A percentile compares a stretch with the other conserved stretches of the same genome.
phyloP scores from a whole-genome alignment of 1,284 basidiomycete species.

The Malassezia furfur region DNA sequence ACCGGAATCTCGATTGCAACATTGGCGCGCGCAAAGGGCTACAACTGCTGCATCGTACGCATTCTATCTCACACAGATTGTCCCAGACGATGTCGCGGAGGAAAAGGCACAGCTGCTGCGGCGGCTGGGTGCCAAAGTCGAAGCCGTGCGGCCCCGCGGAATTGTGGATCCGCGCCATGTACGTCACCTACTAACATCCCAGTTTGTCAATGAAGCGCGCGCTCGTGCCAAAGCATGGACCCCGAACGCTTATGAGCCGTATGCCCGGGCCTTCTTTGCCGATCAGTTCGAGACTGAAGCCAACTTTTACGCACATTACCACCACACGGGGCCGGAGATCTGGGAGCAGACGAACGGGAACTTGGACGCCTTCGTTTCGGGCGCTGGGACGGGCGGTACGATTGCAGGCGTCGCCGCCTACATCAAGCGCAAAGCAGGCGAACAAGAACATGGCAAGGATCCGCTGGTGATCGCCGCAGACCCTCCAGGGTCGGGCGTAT shows the following conservation, averaged over 20 bases:
- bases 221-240: conserved; percentile 28
- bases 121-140: conserved; percentile 76
- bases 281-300: conserved; percentile 73
- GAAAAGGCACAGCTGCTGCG: conserved; percentile 79
- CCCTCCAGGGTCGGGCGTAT: conserved; percentile 87
- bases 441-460: not conserved
- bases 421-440: conserved; percentile 53
- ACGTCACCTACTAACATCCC: not conserved
- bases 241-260: conserved; percentile 16
- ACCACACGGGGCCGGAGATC: conserved; percentile 88
- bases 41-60: conserved; percentile 42
- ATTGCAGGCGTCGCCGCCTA: conserved; percentile 74
- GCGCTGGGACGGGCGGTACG: conserved; percentile 93
- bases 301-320: conserved; percentile 80
- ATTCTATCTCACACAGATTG: conserved; percentile 50
- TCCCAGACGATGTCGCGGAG: conserved; percentile 57
- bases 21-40: conserved; percentile 60
- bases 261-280: conserved; percentile 59
- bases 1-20: conserved; percentile 95
- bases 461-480: conserved; percentile 61
- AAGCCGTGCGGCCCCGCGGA: conserved; percentile 52
- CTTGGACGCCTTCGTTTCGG: conserved; percentile 81
- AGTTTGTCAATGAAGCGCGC: conserved; percentile 45
- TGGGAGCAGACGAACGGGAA: conserved; percentile 80
- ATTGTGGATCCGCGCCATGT: conserved; percentile 44